phyloP scores from a whole-genome alignment of 768 basidiomycete species.

The Pleurotus giganteus region DNA sequence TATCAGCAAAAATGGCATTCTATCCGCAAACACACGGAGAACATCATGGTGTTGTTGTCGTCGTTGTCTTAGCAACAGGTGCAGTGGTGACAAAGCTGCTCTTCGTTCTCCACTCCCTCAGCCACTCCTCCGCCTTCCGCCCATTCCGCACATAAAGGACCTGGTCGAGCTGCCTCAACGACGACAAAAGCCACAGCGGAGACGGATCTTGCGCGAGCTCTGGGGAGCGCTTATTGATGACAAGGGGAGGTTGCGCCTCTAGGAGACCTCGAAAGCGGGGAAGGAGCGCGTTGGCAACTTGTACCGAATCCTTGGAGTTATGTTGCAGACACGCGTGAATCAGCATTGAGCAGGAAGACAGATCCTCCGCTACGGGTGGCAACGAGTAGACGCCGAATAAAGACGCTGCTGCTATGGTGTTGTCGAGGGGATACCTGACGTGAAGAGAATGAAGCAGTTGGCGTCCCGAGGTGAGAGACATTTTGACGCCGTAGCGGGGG shows the following conservation, averaged over 20 bases:
- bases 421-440: constrained; percentile 40
- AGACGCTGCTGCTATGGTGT: constrained; percentile 48
- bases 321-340: constrained; percentile 53
- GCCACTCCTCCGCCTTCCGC: constrained; percentile 29
- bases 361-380: constrained; percentile 52
- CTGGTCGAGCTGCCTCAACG: constrained; percentile 6
- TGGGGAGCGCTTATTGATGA: background rate
- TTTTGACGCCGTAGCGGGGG: constrained; percentile 54
- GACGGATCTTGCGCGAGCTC: constrained; percentile 5
- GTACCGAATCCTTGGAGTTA: constrained; percentile 29
- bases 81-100: constrained; percentile 20
- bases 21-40: background rate
- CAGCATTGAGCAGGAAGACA: constrained; percentile 55
- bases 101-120: constrained; percentile 26
- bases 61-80: background rate
- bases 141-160: constrained; percentile 2
- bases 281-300: constrained; percentile 41
- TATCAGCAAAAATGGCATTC: background rate
- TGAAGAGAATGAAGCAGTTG: constrained; percentile 58
- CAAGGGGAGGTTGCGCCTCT: background rate
- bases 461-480: constrained; percentile 51
- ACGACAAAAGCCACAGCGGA: constrained; percentile 3
- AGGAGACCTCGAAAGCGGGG: constrained; percentile 36
- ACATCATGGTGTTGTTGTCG: background rate
- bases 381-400: constrained; percentile 56